Percentiles rank a stretch among this genome's conserved stretches.
Conservation (phyloP, 2,329 filamentous ascomycete genomes). For the Microsporum ferrugineum region DNA sequence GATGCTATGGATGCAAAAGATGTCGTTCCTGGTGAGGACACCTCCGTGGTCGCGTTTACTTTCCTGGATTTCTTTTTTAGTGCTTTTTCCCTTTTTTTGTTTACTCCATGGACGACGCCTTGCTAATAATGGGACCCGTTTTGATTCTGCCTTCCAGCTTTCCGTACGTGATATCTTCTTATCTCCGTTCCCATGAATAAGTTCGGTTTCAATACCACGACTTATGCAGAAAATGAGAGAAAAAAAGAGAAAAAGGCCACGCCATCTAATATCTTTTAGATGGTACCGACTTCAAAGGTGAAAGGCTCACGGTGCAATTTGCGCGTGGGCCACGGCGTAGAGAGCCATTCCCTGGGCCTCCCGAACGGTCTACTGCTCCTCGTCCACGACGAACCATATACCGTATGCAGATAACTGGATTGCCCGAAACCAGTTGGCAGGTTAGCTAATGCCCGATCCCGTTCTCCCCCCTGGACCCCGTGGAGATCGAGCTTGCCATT, state of each 20-base stretch:
- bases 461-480: conserved; percentile 22
- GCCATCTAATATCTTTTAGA: conserved; percentile 42
- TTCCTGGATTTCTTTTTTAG: not conserved
- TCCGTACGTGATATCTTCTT: conserved; percentile 36
- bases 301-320: conserved; percentile 95
- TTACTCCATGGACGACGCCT: not conserved
- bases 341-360: conserved; percentile 51
- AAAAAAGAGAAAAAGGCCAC: no score
- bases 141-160: conserved; percentile 32
- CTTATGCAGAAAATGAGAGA: conserved; percentile 8
- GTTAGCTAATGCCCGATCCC: conserved; percentile 51
- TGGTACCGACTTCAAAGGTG: conserved; percentile 95
- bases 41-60: conserved; percentile 6
- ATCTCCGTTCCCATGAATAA: conserved; percentile 27
- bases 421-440: conserved; percentile 99
- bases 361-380: conserved; percentile 53
- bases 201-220: conserved; percentile 42
- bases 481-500: conserved; percentile 9
- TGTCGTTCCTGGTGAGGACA: conserved; percentile 79
- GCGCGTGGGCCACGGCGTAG: conserved; percentile 71
- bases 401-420: conserved; percentile 94
- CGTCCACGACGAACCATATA: conserved; percentile 88
- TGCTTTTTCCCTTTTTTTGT: not conserved
- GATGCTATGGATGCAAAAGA: conserved; percentile 96
- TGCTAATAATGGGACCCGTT: conserved; percentile 8